phyloP scores from a whole-genome alignment of 176 grass and related monocot genomes.

The Zoysia pacifica region DNA sequence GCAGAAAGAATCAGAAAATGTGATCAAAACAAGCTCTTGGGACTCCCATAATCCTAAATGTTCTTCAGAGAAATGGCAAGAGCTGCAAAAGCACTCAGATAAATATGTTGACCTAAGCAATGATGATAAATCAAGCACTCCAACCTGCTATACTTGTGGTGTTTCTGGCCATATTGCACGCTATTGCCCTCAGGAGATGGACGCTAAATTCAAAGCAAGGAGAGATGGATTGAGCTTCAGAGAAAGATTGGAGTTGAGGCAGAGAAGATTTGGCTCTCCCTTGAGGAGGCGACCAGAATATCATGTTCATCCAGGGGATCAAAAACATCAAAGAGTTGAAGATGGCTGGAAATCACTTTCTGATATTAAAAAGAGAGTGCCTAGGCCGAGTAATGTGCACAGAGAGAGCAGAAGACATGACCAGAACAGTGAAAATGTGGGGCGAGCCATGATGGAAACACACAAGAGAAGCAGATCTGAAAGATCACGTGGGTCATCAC shows the following conservation, averaged over 20 bases:
- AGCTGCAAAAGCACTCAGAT: slow-evolving; percentile 28
- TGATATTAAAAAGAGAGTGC: slow-evolving; percentile 21
- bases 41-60: slow-evolving; percentile 12
- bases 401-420: slow-evolving; percentile 4
- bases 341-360: slow-evolving; percentile 41
- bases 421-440: slow-evolving; percentile 23
- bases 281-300: slow-evolving; percentile 27
- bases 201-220: slow-evolving; percentile 33
- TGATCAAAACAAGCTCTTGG: slow-evolving; percentile 37
- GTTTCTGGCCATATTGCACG: slow-evolving; percentile 34
- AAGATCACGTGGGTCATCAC: slow-evolving; percentile 34
- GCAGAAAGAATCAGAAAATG: slow-evolving; percentile 40
- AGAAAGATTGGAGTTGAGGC: slow-evolving; percentile 33
- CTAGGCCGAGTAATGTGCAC: slow-evolving; percentile 16
- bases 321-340: slow-evolving; percentile 7
- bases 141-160: slow-evolving; percentile 50
- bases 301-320: slow-evolving; percentile 30
- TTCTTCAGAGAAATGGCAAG: slow-evolving; percentile 30
- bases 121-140: slow-evolving; percentile 43
- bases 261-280: slow-evolving; percentile 35
- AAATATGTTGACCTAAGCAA: slow-evolving; percentile 26
- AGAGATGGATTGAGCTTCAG: slow-evolving; percentile 40
- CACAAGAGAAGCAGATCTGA: slow-evolving; percentile 42
- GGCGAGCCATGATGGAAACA: slow-evolving; percentile 8
- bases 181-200: slow-evolving; percentile 28